A percentile compares a stretch with the other conserved stretches of the same genome.
These are phyloP conservation scores for Chlamydomonas urium DNA, from an alignment of 139 green algal species.

Conservation along the genomic window DNA sequence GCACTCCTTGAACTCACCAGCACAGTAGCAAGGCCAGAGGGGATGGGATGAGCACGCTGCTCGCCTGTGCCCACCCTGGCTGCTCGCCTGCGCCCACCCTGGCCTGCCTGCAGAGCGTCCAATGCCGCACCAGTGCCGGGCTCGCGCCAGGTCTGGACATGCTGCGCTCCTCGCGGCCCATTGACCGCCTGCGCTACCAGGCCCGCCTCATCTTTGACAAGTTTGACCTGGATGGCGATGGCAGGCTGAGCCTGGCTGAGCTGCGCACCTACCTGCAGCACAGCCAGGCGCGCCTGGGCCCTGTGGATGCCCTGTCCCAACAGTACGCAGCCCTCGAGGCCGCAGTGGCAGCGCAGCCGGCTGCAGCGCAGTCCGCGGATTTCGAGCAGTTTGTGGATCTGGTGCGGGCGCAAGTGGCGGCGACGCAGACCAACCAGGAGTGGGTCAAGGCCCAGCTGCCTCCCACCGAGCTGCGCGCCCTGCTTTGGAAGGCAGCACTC, in stretches of 20 bases:
- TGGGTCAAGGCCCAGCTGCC: not conserved
- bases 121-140: too few species aligned
- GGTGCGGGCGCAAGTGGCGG: constrained; percentile 11
- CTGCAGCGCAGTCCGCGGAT: not conserved
- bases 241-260: constrained; percentile 1
- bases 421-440: too few species aligned
- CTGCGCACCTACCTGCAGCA: not conserved
- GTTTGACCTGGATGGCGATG: constrained; percentile 21
- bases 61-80: too few species aligned
- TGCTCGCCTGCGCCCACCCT: too few species aligned
- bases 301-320: not conserved
- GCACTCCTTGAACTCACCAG: too few species aligned
- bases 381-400: constrained; percentile 21
- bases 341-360: not conserved
- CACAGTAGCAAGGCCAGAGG: too few species aligned
- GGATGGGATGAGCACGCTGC: too few species aligned
- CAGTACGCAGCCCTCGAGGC: not conserved
- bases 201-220: constrained; percentile 38
- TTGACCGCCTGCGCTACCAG: constrained; percentile 40
- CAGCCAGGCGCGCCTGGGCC: constrained; percentile 1
- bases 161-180: constrained; percentile 18
- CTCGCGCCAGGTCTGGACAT: not conserved
- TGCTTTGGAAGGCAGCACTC: not conserved
- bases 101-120: too few species aligned
- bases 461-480: constrained; percentile 1